Base-by-base conservation (phyloP, 176 grass and related monocot species). In the Carex scoparia region DNA sequence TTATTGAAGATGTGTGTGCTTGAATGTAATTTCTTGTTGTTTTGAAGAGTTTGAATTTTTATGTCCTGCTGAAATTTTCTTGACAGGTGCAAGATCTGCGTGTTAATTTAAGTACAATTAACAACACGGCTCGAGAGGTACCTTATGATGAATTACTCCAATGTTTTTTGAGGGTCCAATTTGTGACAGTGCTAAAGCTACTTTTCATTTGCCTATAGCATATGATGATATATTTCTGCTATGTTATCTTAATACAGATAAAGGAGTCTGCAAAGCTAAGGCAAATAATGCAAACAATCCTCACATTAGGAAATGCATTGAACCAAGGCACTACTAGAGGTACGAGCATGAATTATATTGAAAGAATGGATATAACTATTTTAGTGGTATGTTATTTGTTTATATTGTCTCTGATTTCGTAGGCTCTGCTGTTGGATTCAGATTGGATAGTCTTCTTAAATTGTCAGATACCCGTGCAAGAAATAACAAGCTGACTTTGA, bases 381-480 rank as follows among this genome's bases (percentile, higher is more conserved):
- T 72, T 87, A 13, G 83, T 74, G 51, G 33, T 59, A 12, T 84
- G 49, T 16, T 76, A 85, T 80, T n/a, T 76, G 9, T 64, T 92
- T 59, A 87, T 61, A 5, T 72, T 37, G 28, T 84, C 46, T 71
- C 79, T 73, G 14, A 80, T 85, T 85, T 38, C 75, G 82, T 86
- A 98, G 92, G 95, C 46, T 91, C 95, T 93, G 95, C 92, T 83
- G 91, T 98, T 89, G 95, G 93, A 71, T 98, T 98, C 89, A 98
- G 86, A 88, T 87, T 98, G 75, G 95, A 94, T 59, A 98, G 95
- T 79, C 95, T 98, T 85, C 95, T 98, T 85, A 94, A 98, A 89
- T 85, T 98, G 65, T 92, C 91, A 27, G 95, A 98, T 86, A 98
- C 93, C 65, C 95, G 93, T 83, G 89, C 95, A 60, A 94, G 91